Percentiles rank a stretch among this genome's conserved stretches.
Conservation (phyloP, 106 monocot species). For the Alisma plantagoaquatica region DNA sequence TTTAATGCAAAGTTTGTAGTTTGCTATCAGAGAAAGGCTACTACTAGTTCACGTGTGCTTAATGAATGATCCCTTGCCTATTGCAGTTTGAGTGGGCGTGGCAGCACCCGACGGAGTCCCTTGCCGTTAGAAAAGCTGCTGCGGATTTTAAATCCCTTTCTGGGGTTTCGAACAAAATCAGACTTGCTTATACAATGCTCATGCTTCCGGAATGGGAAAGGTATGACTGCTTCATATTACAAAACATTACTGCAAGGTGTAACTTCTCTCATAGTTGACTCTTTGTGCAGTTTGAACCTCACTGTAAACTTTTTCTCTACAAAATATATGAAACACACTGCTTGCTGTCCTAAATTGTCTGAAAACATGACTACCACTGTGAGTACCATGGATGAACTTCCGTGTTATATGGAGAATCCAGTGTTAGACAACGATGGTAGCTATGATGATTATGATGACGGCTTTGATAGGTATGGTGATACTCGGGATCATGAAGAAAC, state of each 20-base stretch:
- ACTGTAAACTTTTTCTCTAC: conserved; percentile 79
- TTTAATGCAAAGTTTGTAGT: too few species aligned
- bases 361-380: conserved; percentile 48
- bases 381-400: conserved; percentile 59
- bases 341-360: conserved; percentile 49
- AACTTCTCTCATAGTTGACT: too few species aligned
- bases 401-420: conserved; percentile 30
- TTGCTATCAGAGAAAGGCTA: too few species aligned
- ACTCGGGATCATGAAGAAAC: not conserved
- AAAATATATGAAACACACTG: conserved; percentile 42
- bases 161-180: conserved; percentile 58
- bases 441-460: conserved; percentile 10
- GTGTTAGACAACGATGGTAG: conserved; percentile 6
- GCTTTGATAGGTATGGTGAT: not conserved
- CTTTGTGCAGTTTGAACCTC: conserved; percentile 43
- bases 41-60: too few species aligned
- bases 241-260: too few species aligned
- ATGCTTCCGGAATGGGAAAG: conserved; percentile 63
- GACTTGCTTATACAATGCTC: conserved; percentile 65
- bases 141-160: conserved; percentile 53
- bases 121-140: conserved; percentile 70
- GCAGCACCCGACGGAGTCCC: conserved; percentile 68
- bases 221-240: too few species aligned
- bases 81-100: conserved; percentile 96
- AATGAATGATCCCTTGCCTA: too few species aligned